Evolutionary conservation across 2,329 filamentous ascomycete species (phyloP).

Genomic region (Epichloe glyceriae): DNA sequence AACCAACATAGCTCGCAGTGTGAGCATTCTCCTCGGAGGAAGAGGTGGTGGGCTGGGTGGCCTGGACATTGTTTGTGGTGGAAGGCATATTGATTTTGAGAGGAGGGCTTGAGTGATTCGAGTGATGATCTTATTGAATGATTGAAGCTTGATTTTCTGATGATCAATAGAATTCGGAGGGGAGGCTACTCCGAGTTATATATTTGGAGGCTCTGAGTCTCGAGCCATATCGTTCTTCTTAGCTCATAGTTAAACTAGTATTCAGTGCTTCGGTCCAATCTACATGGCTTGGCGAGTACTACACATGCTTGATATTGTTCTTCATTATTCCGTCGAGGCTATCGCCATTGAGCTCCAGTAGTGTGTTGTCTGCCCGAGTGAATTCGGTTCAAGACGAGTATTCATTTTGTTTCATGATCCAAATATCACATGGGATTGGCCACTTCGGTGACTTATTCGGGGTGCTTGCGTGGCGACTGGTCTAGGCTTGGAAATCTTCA

Average conservation of each 20-base stretch:
- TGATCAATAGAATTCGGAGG: background rate
- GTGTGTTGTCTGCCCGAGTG: no score
- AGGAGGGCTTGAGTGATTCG: background rate
- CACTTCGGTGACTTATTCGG: background rate
- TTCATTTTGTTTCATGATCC: background rate
- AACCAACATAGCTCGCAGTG: slow-evolving; percentile 10
- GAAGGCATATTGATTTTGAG: slow-evolving; percentile 17
- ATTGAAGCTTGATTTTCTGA: background rate
- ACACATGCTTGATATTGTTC: slow-evolving; percentile 1
- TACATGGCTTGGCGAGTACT: background rate
- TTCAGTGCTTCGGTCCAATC: background rate
- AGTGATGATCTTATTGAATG: background rate
- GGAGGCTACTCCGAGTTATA: background rate
- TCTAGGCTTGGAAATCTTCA: background rate
- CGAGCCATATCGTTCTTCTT: background rate
- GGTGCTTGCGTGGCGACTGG: background rate
- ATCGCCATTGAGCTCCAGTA: background rate
- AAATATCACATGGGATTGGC: background rate
- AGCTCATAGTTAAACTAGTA: background rate
- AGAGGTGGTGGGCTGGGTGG: slow-evolving; percentile 10
- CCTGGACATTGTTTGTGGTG: slow-evolving; percentile 13
- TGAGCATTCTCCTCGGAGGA: slow-evolving; percentile 1
- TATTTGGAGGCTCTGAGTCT: background rate
- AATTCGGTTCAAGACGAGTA: background rate
- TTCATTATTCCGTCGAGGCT: background rate